Evolutionary conservation across 352 stramenopile species (phyloP), one percentile per base, ranked within the genome.

Genomic region (Pythium dissimile): DNA sequence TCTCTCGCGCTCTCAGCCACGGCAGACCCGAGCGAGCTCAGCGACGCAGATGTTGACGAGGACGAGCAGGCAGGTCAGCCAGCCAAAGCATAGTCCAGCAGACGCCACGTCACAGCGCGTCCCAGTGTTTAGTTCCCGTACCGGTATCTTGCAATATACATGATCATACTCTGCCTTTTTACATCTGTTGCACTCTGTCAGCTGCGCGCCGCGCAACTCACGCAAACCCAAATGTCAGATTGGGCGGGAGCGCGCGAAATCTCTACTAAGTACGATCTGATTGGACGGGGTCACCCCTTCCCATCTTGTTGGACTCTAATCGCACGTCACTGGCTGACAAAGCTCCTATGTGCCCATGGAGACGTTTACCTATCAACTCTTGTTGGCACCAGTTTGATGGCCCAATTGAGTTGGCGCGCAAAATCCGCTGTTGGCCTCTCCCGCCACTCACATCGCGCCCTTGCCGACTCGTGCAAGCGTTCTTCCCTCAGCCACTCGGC

Each of bases 1-100:
- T 53, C 53, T 2, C 41, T 61, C 15, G 53, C 53, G 8, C 42
- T 52, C 16, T 61, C 53, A 6, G 53, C 53, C n/a, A 61, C 53
- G 1, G 43, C 15, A 6, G 53, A 61, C 32, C 0, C 43, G 4
- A 61, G 28, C 31, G 43, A 61, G 23, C 28, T 46, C 27, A 60
- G 53, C 32, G 53, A 51, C 38, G 7, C 41, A 27, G 51, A 59
- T 6, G 32, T 34, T 6, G 32, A 42, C 5, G 48, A 34, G 3
- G 21, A 37, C 35, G 50, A 12, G 44, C 44, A 23, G n/a, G n/a
- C n/a, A n/a, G n/a, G n/a, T n/a, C n/a, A n/a, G n/a, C n/a, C n/a
- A n/a, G 44, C 44, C 38, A 16, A 12, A 11, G 27, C 34, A 34
- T 24, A 45, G 46, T 27, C 48, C 32, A 21, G 46, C 1, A 16